phyloP scores from a whole-genome alignment of 1,139 yeast genomes.

The Debaryomyces subglobosus region DNA sequence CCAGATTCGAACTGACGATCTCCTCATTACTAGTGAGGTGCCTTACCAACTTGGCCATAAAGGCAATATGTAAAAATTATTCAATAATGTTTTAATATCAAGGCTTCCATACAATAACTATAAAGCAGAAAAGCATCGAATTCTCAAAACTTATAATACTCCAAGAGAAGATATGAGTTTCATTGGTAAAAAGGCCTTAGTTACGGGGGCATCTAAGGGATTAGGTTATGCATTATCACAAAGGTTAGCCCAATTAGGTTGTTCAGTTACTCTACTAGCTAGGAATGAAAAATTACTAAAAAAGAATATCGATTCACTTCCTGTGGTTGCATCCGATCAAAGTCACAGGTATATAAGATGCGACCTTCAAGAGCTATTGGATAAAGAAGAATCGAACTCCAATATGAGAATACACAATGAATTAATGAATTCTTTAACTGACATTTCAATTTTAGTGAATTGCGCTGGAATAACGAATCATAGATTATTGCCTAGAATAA shows the following conservation, averaged over 20 bases:
- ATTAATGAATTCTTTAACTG: constrained; percentile 17
- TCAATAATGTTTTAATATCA: background rate
- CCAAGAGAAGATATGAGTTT: constrained; percentile 14
- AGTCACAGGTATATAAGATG: constrained; percentile 52
- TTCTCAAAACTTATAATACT: background rate
- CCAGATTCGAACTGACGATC: constrained; percentile 89
- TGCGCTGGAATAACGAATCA: constrained; percentile 83
- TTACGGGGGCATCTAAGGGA: constrained; percentile 91
- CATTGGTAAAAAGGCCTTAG: constrained; percentile 43
- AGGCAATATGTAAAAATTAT: constrained; percentile 22
- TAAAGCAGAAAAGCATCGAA: background rate
- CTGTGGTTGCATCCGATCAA: constrained; percentile 32
- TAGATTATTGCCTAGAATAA: constrained; percentile 52
- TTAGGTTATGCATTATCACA: constrained; percentile 72
- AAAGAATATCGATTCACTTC: constrained; percentile 35
- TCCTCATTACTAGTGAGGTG: constrained; percentile 91
- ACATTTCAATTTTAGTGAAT: constrained; percentile 59
- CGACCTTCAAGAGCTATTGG: constrained; percentile 43
- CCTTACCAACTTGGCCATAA: constrained; percentile 89
- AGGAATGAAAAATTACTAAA: constrained; percentile 47
- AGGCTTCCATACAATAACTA: too few relatives aligned
- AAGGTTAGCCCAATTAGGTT: constrained; percentile 61
- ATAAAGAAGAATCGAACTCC: background rate
- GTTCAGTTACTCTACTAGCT: constrained; percentile 63
- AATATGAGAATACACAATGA: background rate